phyloP scores from a whole-genome alignment of 768 basidiomycete species.

The Amanita inopinata region DNA sequence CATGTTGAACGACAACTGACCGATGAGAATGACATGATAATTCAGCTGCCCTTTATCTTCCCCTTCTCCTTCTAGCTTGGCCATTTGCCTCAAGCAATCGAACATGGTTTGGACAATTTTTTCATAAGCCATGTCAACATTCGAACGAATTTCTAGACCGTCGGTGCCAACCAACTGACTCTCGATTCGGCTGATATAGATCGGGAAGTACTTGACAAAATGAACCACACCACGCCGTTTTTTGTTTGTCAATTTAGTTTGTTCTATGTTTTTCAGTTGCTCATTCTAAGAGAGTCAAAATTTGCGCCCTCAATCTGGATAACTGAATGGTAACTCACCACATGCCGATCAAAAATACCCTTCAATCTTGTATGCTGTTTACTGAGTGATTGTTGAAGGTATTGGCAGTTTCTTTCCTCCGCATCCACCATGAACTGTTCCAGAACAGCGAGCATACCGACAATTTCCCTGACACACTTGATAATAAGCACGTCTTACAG shows the following conservation, averaged over 20 bases:
- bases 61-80: constrained; percentile 85
- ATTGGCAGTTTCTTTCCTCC: constrained; percentile 70
- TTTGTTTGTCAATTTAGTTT: constrained; percentile 85
- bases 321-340: constrained; percentile 33
- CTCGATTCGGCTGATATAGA: constrained; percentile 79
- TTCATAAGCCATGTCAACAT: constrained; percentile 79
- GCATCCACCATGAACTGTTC: constrained; percentile 73
- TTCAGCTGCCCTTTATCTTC: constrained; percentile 97
- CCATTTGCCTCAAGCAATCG: constrained; percentile 89
- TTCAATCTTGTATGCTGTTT: constrained; percentile 77
- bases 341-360: constrained; percentile 65
- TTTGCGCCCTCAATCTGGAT: neutral
- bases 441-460: constrained; percentile 71
- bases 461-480: constrained; percentile 53
- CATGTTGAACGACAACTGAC: constrained; percentile 35
- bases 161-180: constrained; percentile 72
- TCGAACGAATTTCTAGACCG: constrained; percentile 64
- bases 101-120: constrained; percentile 87
- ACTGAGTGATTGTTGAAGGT: constrained; percentile 61
- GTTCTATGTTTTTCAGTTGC: constrained; percentile 81
- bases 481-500: constrained; percentile 2
- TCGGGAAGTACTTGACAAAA: constrained; percentile 89
- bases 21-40: constrained; percentile 91
- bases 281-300: constrained; percentile 44
- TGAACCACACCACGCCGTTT: constrained; percentile 88